Conservation (phyloP, 2,329 filamentous ascomycete species). For the Neonectria hederae region DNA sequence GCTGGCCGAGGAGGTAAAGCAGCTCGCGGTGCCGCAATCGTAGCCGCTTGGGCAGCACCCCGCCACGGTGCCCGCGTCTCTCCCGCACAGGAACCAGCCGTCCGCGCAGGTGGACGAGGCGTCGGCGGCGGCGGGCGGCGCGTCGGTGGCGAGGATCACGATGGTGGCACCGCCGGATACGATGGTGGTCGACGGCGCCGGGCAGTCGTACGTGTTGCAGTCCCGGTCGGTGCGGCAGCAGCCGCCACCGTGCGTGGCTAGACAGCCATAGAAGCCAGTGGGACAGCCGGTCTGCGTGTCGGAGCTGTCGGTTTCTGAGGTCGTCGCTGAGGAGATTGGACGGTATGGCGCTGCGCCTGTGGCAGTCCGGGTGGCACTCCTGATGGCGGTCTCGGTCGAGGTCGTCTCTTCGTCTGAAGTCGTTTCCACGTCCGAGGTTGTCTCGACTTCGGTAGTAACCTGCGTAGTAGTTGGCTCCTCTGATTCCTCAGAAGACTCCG, state of each 20-base stretch:
- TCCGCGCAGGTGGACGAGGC: conserved; percentile 68
- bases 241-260: conserved; percentile 81
- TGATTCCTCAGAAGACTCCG: conserved; percentile 33
- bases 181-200: conserved; percentile 69
- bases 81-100: conserved; percentile 80
- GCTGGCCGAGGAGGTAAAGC: conserved; percentile 64
- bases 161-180: conserved; percentile 76
- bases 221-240: conserved; percentile 90
- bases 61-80: conserved; percentile 67
- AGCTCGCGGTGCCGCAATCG: conserved; percentile 76
- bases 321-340: conserved; percentile 53
- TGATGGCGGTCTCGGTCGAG: conserved; percentile 16
- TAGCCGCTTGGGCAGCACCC: conserved; percentile 88
- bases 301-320: conserved; percentile 36
- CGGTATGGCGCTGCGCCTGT: conserved; percentile 58
- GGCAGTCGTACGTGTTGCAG: conserved; percentile 84
- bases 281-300: conserved; percentile 68
- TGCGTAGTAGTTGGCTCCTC: conserved; percentile 49
- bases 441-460: conserved; percentile 35
- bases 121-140: conserved; percentile 52
- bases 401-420: conserved; percentile 32
- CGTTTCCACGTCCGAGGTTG: conserved; percentile 47
- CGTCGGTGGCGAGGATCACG: conserved; percentile 66
- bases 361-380: conserved; percentile 48
- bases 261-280: conserved; percentile 91